Conservation (phyloP, 805 yeast species). For the Nakazawaea populi region DNA sequence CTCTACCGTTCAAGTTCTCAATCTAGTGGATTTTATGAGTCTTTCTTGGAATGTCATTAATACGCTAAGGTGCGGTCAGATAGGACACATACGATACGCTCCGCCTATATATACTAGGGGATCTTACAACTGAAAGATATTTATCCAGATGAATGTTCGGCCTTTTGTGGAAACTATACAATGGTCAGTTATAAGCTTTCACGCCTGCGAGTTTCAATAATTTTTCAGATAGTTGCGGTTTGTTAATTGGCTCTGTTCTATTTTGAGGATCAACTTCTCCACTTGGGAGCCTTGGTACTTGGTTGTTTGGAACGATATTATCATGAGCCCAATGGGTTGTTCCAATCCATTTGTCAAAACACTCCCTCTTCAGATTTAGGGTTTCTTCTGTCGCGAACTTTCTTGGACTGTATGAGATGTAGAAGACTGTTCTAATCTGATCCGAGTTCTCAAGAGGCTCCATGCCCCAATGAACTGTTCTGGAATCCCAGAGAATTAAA, state of each 20-base stretch:
- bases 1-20: not conserved
- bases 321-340: slow-evolving; percentile 28
- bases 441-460: slow-evolving; percentile 19
- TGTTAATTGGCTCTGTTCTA: slow-evolving; percentile 17
- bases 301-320: slow-evolving; percentile 15
- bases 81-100: too few species aligned
- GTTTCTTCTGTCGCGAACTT: slow-evolving; percentile 24
- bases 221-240: slow-evolving; percentile 20
- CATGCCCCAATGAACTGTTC: slow-evolving; percentile 25
- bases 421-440: slow-evolving; percentile 22
- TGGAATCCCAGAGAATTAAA: slow-evolving; percentile 27
- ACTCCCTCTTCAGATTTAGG: slow-evolving; percentile 15
- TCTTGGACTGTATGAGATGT: slow-evolving; percentile 25
- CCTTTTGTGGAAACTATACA: too few species aligned
- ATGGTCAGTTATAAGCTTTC: not conserved
- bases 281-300: slow-evolving; percentile 11
- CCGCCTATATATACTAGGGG: too few species aligned
- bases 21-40: too few species aligned
- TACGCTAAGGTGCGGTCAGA: too few species aligned
- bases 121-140: too few species aligned
- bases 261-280: slow-evolving; percentile 20
- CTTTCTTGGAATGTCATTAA: too few species aligned
- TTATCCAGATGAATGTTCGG: too few species aligned
- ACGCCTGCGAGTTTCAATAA: slow-evolving; percentile 22
- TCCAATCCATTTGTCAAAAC: slow-evolving; percentile 20